Evolutionary conservation across 768 basidiomycete genomes (phyloP), one percentile per base, ranked within the genome.

Genomic region (Lentinula sp.): DNA sequence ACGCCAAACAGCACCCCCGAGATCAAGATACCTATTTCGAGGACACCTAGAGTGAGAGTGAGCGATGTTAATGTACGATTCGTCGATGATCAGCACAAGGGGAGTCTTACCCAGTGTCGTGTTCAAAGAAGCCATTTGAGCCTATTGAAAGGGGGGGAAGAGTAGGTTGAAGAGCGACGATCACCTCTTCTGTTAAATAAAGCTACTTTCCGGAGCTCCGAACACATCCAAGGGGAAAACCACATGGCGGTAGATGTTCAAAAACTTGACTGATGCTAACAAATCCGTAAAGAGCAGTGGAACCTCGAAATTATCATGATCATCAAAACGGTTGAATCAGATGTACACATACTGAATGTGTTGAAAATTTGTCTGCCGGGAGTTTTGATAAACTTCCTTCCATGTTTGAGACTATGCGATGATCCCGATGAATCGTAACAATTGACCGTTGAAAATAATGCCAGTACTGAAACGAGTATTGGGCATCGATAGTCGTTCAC

Each of bases 11-110:
- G 43, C 23, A 57, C 45, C 15, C 56, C 56, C 3, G 56, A 57
- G n/a, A 57, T 57, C 39, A 57, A 13, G 13, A 57, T 57, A 23
- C 56, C 56, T 23, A 57, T 57, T 23, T 57, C 56, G 16, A 57
- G 40, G 15, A 57, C 56, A 43, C 56, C 56, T 57, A 53, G 23
- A 57, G 21, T 4, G 8, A 53, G 23, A 57, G 21, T 4, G 8
- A 39, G 11, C 42, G n/a, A 54, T 21, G 18, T 54, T 4, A 54
- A n/a, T 3, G 9, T 39, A 18, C 13, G 9, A 5, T 13, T 34
- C 15, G 10, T 54, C 35, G 11, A 54, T 40, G n/a, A 28, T 39
- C n/a, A n/a, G n/a, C 16, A 23, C 18, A 21, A 3, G 34, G 23
- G 23, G 0, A n/a, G 28, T 10, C 11, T 37, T 39, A 40, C 53